phyloP scores from a whole-genome alignment of 805 yeast species.

The Suhomyces sp. region DNA sequence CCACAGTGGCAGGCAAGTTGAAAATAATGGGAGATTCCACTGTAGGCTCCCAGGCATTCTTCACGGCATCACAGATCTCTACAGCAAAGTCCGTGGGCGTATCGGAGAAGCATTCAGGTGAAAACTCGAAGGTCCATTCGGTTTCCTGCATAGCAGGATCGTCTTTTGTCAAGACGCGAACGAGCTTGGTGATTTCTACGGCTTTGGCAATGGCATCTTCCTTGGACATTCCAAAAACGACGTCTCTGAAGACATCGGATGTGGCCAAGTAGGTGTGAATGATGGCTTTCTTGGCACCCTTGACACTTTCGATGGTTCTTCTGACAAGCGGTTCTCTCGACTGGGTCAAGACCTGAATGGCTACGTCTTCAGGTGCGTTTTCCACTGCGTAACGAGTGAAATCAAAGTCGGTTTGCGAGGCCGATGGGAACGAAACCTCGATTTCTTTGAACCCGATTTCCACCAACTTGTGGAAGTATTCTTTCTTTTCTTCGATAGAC shows the following conservation, averaged over 20 bases:
- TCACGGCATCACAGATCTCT: constrained; percentile 77
- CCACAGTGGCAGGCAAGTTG: constrained; percentile 80
- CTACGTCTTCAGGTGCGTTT: constrained; percentile 72
- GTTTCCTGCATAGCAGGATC: constrained; percentile 65
- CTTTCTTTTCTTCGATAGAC: constrained; percentile 71
- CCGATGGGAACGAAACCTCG: constrained; percentile 78
- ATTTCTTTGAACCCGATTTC: constrained; percentile 79
- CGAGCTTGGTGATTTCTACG: constrained; percentile 65
- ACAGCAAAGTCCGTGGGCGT: constrained; percentile 72
- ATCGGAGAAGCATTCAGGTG: constrained; percentile 77
- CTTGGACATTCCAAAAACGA: constrained; percentile 69
- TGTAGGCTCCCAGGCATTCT: constrained; percentile 77
- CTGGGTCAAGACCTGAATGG: constrained; percentile 71
- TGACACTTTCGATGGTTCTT: constrained; percentile 70
- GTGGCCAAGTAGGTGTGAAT: constrained; percentile 75
- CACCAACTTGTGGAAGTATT: constrained; percentile 66
- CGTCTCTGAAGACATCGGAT: constrained; percentile 70
- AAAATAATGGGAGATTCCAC: constrained; percentile 70
- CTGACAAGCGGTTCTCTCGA: constrained; percentile 72
- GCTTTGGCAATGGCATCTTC: constrained; percentile 68
- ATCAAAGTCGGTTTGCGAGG: constrained; percentile 80
- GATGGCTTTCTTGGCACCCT: constrained; percentile 71
- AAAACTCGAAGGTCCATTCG: constrained; percentile 68
- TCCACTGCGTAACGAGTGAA: constrained; percentile 78
- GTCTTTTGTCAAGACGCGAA: constrained; percentile 68